Conservation (phyloP, 2,329 filamentous ascomycete genomes). For the Fusarium sp. region DNA sequence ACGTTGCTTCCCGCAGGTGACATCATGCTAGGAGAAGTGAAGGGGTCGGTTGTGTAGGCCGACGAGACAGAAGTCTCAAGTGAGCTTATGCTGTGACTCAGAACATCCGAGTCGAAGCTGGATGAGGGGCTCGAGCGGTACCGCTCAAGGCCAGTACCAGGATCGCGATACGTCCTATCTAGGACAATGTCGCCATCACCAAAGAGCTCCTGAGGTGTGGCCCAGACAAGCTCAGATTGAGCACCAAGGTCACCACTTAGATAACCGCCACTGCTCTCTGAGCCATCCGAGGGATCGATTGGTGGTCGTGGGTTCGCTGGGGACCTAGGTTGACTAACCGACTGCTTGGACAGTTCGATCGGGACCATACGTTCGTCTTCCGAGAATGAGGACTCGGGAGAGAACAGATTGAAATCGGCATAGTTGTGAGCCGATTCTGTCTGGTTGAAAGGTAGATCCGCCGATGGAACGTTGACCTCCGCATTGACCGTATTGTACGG, state of each 20-base stretch:
- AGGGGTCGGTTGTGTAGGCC: neutral
- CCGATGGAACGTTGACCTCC: conserved; percentile 17
- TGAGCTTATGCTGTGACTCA: conserved; percentile 3
- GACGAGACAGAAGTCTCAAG: neutral
- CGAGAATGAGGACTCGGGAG: conserved; percentile 60
- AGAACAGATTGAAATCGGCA: conserved; percentile 68
- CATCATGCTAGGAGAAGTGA: conserved; percentile 2
- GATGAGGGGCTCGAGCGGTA: conserved; percentile 4
- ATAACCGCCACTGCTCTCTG: conserved; percentile 3
- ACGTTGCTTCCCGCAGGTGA: conserved; percentile 29
- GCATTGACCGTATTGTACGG: conserved; percentile 11
- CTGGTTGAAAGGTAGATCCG: conserved; percentile 41
- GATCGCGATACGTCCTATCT: conserved; percentile 29
- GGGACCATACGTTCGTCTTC: conserved; percentile 61
- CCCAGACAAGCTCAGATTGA: conserved; percentile 4
- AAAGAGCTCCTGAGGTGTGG: conserved; percentile 6
- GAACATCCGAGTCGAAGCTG: conserved; percentile 10
- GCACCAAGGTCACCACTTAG: conserved; percentile 9
- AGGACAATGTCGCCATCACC: conserved; percentile 21
- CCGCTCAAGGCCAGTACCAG: conserved; percentile 27
- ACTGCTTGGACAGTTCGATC: conserved; percentile 40
- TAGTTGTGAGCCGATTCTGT: conserved; percentile 53
- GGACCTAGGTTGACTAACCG: conserved; percentile 31
- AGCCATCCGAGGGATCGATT: conserved; percentile 17
- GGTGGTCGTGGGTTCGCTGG: conserved; percentile 22